Percentiles rank a stretch among this genome's conserved stretches.
Evolutionary conservation across 163 green algal species (phyloP).

Genomic region (Scenedesmus sp.): DNA sequence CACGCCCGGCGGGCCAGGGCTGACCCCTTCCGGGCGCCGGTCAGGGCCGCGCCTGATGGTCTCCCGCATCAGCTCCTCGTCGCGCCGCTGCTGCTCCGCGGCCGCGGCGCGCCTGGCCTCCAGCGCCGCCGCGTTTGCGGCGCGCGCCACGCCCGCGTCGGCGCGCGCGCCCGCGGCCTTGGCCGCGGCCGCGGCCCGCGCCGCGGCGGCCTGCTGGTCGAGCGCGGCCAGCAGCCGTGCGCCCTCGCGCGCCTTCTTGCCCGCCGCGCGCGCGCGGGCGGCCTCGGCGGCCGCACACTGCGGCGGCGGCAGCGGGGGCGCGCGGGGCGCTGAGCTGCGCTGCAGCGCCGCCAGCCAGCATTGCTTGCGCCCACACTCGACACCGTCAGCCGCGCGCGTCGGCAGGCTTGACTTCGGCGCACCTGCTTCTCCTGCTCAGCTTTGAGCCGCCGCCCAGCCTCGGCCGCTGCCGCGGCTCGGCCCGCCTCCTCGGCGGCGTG

Average conservation of each 20-base stretch:
- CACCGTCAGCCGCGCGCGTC: too few relatives aligned
- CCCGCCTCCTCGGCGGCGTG: neutral
- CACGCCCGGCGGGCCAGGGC: too few relatives aligned
- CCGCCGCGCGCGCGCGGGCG: neutral
- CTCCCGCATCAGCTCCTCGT: conserved; percentile 42
- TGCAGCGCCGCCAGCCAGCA: too few relatives aligned
- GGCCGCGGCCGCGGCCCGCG: neutral
- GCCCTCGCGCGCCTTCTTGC: neutral
- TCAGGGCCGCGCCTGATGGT: conserved; percentile 1
- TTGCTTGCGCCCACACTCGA: too few relatives aligned
- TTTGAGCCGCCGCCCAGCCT: neutral
- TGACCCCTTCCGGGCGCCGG: too few relatives aligned
- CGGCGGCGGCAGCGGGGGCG: too few relatives aligned
- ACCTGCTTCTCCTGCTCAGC: neutral
- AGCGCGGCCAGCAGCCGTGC: neutral
- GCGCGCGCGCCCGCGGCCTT: conserved; percentile 19
- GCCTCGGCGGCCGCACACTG: neutral
- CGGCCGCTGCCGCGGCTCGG: neutral
- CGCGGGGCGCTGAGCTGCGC: too few relatives aligned
- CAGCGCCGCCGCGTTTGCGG: conserved; percentile 6
- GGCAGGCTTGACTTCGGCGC: too few relatives aligned
- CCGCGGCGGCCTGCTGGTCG: neutral
- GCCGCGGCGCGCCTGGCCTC: neutral
- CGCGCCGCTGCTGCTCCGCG: neutral
- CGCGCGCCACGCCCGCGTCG: neutral